phyloP scores from a whole-genome alignment of 1,284 basidiomycete species.

The Boletus semigastroideus region DNA sequence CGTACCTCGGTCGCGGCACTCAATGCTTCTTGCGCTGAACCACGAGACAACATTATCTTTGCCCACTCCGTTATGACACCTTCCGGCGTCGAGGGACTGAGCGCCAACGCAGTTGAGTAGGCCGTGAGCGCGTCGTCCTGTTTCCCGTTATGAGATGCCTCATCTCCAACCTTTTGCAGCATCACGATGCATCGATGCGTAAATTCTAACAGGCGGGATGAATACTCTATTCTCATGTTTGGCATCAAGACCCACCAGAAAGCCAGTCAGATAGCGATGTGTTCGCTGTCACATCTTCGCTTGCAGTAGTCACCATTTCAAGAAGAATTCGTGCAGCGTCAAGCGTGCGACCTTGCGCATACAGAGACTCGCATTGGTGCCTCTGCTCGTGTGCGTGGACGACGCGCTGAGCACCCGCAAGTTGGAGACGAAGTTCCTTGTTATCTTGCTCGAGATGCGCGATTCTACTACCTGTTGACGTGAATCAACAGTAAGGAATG shows the following conservation, averaged over 20 bases:
- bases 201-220: background rate
- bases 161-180: background rate
- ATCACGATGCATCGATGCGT: background rate
- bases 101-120: slow-evolving; percentile 6
- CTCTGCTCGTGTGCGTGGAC: background rate
- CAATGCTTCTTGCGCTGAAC: background rate
- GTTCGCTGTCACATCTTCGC: background rate
- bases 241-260: background rate
- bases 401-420: background rate
- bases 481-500: too few relatives aligned
- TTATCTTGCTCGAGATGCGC: background rate
- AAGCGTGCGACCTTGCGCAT: background rate
- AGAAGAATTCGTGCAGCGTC: background rate
- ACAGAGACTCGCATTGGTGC: background rate
- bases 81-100: background rate
- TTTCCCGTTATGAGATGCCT: background rate
- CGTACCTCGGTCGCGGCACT: background rate
- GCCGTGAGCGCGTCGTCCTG: slow-evolving; percentile 1
- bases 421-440: background rate
- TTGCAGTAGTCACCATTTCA: background rate
- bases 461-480: background rate
- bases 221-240: background rate
- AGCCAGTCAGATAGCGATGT: background rate
- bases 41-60: background rate
- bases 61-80: slow-evolving; percentile 9